phyloP scores from a whole-genome alignment of 352 stramenopile species.

The Globisporangium canariense region DNA sequence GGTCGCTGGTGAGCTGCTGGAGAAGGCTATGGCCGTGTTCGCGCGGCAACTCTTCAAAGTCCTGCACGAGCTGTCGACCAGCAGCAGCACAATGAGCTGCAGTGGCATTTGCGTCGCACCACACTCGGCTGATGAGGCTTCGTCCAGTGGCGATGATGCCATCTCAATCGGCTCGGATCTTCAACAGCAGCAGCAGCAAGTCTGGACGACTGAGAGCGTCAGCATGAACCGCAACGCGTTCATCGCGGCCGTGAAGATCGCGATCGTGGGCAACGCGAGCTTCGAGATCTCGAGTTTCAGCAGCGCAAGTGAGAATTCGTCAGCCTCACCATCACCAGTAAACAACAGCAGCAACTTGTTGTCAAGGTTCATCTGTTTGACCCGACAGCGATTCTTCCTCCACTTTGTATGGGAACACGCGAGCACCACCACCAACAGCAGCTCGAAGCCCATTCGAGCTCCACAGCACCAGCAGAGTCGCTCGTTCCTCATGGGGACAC shows the following conservation, averaged over 20 bases:
- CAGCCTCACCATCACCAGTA: not conserved
- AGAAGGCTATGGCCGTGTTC: slow-evolving; percentile 48
- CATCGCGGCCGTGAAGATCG: slow-evolving; percentile 40
- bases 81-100: slow-evolving; percentile 6
- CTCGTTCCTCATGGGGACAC: slow-evolving; percentile 31
- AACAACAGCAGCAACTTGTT: not conserved
- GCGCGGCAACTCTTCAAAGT: slow-evolving; percentile 41
- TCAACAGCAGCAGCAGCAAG: not conserved
- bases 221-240: slow-evolving; percentile 35
- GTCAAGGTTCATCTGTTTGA: slow-evolving; percentile 12
- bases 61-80: slow-evolving; percentile 28
- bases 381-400: slow-evolving; percentile 38
- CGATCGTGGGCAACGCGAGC: slow-evolving; percentile 28
- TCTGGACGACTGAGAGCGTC: slow-evolving; percentile 27
- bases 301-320: not conserved
- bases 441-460: not conserved
- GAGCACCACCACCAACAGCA: not conserved
- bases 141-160: not conserved
- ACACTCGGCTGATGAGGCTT: not conserved
- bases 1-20: slow-evolving; percentile 31
- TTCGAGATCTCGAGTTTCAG: slow-evolving; percentile 30
- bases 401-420: slow-evolving; percentile 24
- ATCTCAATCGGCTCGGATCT: not conserved
- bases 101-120: slow-evolving; percentile 20
- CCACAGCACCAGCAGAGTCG: slow-evolving; percentile 14